phyloP scores from a whole-genome alignment of 1,284 basidiomycete genomes.

The Trichosporon sp. region DNA sequence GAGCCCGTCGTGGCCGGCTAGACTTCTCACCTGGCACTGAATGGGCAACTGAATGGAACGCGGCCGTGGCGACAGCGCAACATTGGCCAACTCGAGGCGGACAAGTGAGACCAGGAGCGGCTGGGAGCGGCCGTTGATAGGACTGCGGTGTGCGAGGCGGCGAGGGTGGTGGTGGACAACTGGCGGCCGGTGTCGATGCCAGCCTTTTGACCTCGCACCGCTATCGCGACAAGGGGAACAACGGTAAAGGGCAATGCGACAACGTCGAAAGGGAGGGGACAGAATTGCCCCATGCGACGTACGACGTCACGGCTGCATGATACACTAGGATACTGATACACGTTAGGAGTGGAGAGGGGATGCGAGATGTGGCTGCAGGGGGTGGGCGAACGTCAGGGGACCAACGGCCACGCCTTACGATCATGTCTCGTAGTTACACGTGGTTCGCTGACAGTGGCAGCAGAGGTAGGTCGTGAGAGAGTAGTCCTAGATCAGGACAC shows the following conservation, averaged over 20 bases:
- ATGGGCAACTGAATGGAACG: neutral
- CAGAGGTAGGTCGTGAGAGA: neutral
- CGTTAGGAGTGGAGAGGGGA: neutral
- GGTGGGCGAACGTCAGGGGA: neutral
- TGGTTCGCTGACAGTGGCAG: slow-evolving; percentile 2
- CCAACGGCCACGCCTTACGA: neutral
- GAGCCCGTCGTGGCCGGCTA: neutral
- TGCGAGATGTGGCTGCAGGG: neutral
- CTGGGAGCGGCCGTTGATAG: neutral
- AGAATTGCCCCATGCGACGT: neutral
- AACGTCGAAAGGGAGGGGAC: neutral
- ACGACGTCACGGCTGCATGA: neutral
- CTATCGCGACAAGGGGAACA: neutral
- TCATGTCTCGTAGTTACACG: neutral
- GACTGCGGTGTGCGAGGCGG: neutral
- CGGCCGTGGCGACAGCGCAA: neutral
- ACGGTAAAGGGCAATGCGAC: neutral
- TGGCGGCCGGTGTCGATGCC: too few species aligned
- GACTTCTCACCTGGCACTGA: neutral
- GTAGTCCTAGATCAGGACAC: slow-evolving; percentile 8
- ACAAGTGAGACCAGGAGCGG: too few species aligned
- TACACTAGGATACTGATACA: slow-evolving; percentile 1
- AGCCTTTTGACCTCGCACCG: slow-evolving; percentile 2
- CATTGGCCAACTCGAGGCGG: neutral
- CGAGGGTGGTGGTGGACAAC: neutral